Evolutionary conservation across 495 filamentous ascomycete genomes (phyloP).

Genomic region (Physcia stellaris): DNA sequence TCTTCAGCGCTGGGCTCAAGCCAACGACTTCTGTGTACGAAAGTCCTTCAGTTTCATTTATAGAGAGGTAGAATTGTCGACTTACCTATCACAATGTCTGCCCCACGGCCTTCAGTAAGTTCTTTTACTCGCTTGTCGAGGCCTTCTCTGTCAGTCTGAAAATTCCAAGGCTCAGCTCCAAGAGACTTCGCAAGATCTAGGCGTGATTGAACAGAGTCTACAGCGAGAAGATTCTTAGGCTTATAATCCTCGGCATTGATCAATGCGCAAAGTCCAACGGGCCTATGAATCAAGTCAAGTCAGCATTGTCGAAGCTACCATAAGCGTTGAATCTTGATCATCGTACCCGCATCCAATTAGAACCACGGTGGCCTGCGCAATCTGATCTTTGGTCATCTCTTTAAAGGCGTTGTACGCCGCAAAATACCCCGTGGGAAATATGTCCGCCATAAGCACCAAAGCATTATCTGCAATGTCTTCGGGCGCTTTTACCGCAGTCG

Average conservation of each 20-base stretch:
- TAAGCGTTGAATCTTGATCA: slow-evolving; percentile 10
- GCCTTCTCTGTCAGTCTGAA: slow-evolving; percentile 51
- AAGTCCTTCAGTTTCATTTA: neutral
- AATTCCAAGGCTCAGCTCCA: slow-evolving; percentile 81
- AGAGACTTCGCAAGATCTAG: slow-evolving; percentile 63
- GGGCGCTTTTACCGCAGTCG: slow-evolving; percentile 66
- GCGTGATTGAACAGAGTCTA: slow-evolving; percentile 69
- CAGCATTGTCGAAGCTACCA: neutral
- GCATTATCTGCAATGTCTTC: slow-evolving; percentile 60
- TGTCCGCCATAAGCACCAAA: slow-evolving; percentile 83
- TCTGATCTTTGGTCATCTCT: slow-evolving; percentile 43
- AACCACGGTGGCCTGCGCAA: slow-evolving; percentile 58
- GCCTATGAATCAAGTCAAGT: slow-evolving; percentile 15
- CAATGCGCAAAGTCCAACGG: slow-evolving; percentile 77
- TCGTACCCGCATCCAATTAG: slow-evolving; percentile 66
- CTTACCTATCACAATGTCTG: slow-evolving; percentile 60
- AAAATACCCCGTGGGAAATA: slow-evolving; percentile 64
- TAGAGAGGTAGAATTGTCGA: no score
- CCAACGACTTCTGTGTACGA: slow-evolving; percentile 61
- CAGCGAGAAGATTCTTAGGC: slow-evolving; percentile 70
- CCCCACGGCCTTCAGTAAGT: slow-evolving; percentile 69
- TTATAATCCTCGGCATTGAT: slow-evolving; percentile 69
- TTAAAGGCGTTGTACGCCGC: slow-evolving; percentile 75
- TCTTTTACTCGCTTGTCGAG: slow-evolving; percentile 60
- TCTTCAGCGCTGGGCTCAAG: slow-evolving; percentile 64